Evolutionary conservation across 1,284 basidiomycete genomes (phyloP).

Genomic region (Thecaphora thlaspeos): DNA sequence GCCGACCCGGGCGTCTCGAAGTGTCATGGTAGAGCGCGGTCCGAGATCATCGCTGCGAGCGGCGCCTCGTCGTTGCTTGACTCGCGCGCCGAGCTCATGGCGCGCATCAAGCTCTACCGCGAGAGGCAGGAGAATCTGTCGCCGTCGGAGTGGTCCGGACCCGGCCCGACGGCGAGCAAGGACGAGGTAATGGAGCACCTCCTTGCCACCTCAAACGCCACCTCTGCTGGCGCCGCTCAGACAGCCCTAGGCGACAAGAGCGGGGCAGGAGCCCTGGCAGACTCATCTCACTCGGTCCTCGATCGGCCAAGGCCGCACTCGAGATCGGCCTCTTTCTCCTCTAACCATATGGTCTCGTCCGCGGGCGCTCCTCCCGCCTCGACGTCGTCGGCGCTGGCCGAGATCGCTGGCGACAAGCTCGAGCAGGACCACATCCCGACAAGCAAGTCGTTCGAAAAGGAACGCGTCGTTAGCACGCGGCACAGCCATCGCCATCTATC

Average conservation of each 20-base stretch:
- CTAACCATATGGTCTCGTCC: too few species aligned
- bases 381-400: too few species aligned
- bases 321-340: too few species aligned
- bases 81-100: conserved; percentile 34
- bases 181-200: conserved; percentile 36
- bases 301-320: conserved; percentile 17
- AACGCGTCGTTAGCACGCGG: background rate
- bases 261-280: too few species aligned
- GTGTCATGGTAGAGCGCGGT: too few species aligned
- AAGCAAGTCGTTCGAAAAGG: background rate
- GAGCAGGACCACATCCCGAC: conserved; percentile 17
- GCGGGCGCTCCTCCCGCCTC: too few species aligned
- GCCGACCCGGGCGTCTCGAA: conserved; percentile 2
- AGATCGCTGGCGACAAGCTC: too few species aligned
- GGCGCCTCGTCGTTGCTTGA: conserved; percentile 5
- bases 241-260: too few species aligned
- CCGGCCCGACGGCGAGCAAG: conserved; percentile 32
- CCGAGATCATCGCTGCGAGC: too few species aligned
- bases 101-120: conserved; percentile 48
- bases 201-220: conserved; percentile 17
- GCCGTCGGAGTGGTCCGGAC: conserved; percentile 36
- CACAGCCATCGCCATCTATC: background rate
- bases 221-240: too few species aligned
- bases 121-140: conserved; percentile 48
- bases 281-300: conserved; percentile 7